Base-by-base conservation (phyloP, 495 filamentous ascomycete species). In the Penicillium flavigenum region DNA sequence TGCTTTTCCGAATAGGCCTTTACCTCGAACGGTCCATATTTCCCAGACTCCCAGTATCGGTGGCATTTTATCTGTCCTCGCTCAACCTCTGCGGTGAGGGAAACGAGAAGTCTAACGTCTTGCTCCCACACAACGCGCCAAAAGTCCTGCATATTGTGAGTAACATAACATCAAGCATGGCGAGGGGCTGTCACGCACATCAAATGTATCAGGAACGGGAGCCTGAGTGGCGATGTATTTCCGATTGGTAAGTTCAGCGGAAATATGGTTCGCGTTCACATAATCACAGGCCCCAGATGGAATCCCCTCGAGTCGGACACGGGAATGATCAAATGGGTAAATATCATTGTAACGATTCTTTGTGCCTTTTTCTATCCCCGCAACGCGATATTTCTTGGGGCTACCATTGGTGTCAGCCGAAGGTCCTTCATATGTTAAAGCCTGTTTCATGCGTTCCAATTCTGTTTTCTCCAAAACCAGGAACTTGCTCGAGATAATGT, bases 271-370 rank as follows among this genome's bases (percentile, higher is more conserved):
- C 10, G 91, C 94, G 70, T 98, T 98, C 70, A 98, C 86, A 69
- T 98, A 98, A 70, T 98, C 94, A 73, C 93, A 96, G 36, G 74
- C 81, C 2, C 88, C 89, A n/a, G 80, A 74, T 0, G 81, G 77
- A 34, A 88, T 80, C 44, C 83, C 85, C 57, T 88, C 79, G 17
- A 98, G 78, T 54, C 82, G 89, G 43, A 98, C 94, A 48, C 94
- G 77, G 5, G 92, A 84, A 72, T 98, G 94, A 67, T 98, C 94
- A 65, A 95, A 98, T 5, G 94, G 94, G 73, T 95, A 89, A 41
- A 98, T 98, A 63, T 96, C 94, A 71, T 96, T 98, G 70, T 98
- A 98, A 19, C 94, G 81, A 65, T 98, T 98, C 73, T 98, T 98
- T 3, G 79, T 83, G 31, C 94, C 94, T 65, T 96, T 91, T 66